Evolutionary conservation across 768 basidiomycete species (phyloP).

Genomic region (Pleurotus eryngii): DNA sequence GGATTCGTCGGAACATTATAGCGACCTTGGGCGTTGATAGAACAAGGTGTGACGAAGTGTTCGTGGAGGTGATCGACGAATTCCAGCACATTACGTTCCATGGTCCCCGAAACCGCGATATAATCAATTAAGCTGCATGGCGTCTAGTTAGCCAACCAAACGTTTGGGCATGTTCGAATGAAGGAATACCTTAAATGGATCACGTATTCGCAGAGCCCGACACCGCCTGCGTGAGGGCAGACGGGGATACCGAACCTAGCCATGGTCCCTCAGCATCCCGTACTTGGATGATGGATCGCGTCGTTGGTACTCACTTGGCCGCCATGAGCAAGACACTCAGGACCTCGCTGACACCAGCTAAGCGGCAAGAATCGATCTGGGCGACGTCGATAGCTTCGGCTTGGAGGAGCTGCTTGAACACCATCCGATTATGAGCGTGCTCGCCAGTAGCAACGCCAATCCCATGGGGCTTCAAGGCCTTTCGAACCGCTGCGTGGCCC

Average conservation of each 20-base stretch:
- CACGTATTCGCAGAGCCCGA: conserved; percentile 90
- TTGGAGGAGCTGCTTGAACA: conserved; percentile 94
- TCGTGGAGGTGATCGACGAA: conserved; percentile 92
- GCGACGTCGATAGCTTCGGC: conserved; percentile 89
- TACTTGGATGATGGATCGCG: too few relatives aligned
- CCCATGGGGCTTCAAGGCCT: conserved; percentile 69
- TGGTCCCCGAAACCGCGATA: conserved; percentile 84
- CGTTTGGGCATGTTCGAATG: too few relatives aligned
- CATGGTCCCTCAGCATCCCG: background rate
- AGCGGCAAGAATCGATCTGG: conserved; percentile 92
- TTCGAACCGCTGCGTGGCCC: conserved; percentile 78
- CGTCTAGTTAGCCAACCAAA: too few relatives aligned
- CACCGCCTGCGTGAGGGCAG: conserved; percentile 93
- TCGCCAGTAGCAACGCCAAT: conserved; percentile 95
- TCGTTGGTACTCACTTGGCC: conserved; percentile 54
- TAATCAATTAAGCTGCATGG: conserved; percentile 80
- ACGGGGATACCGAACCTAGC: conserved; percentile 77
- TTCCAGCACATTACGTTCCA: conserved; percentile 93
- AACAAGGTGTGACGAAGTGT: conserved; percentile 85
- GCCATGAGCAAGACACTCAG: conserved; percentile 87
- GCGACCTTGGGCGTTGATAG: conserved; percentile 79
- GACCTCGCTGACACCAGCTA: conserved; percentile 94
- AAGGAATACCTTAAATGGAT: conserved; percentile 64
- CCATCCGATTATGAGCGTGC: conserved; percentile 91
- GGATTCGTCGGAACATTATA: conserved; percentile 84